Evolutionary conservation across 345 rosid genomes (phyloP).

Genomic region (Camelina laxa): DNA sequence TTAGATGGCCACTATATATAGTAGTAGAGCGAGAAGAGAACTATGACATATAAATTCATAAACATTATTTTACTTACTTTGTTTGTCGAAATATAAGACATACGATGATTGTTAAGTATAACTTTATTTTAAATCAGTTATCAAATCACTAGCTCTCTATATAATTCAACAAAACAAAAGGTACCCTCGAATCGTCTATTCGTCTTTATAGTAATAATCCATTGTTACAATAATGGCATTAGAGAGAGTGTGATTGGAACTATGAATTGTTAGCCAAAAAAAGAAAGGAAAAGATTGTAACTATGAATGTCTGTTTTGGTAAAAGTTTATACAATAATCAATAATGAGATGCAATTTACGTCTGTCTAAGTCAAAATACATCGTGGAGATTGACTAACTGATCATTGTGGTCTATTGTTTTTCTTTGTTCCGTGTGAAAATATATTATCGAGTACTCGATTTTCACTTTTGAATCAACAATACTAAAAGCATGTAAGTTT

Average conservation of each 20-base stretch:
- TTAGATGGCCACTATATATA: background rate
- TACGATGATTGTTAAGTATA: slow-evolving; percentile 15
- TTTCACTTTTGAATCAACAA: no score
- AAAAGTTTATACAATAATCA: background rate
- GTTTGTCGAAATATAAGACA: slow-evolving; percentile 9
- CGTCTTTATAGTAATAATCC: background rate
- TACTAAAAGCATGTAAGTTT: no score
- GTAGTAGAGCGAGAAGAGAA: background rate
- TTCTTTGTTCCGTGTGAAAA: no score
- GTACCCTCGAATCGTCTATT: background rate
- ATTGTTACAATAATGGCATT: background rate
- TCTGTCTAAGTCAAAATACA: background rate
- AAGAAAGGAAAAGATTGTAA: no score
- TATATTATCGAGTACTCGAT: background rate
- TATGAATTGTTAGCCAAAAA: no score
- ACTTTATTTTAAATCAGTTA: slow-evolving; percentile 10
- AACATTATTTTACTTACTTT: background rate
- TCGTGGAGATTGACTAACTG: background rate
- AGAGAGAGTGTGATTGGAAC: background rate
- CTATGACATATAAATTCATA: background rate
- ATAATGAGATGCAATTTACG: background rate
- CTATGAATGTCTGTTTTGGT: background rate
- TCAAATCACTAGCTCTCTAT: slow-evolving; percentile 17
- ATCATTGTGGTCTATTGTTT: no score
- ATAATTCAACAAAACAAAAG: background rate